These are phyloP conservation scores for Hypoxylon sp. DNA, from an alignment of 2,329 filamentous ascomycete genomes.

Conservation along the genomic window DNA sequence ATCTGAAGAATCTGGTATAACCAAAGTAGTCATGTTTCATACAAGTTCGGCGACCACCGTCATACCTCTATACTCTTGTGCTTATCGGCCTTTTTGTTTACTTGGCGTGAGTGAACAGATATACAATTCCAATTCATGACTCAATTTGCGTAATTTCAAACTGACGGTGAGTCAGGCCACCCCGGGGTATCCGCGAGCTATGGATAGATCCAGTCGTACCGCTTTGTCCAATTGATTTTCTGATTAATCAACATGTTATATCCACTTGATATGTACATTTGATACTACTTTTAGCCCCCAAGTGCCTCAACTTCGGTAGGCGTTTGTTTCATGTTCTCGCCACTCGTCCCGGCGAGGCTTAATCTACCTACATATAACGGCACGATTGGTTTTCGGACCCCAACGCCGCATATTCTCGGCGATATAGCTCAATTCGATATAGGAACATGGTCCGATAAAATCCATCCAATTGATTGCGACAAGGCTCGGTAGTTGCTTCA, in stretches of 20 bases:
- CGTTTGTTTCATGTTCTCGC: conserved; percentile 34
- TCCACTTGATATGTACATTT: conserved; percentile 6
- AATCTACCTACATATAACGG: conserved; percentile 10
- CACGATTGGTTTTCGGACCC: conserved; percentile 22
- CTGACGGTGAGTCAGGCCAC: conserved; percentile 31
- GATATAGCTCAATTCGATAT: conserved; percentile 9
- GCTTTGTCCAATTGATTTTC: conserved; percentile 23
- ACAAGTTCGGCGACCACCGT: conserved; percentile 28
- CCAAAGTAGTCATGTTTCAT: conserved; percentile 21
- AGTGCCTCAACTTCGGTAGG: conserved; percentile 10
- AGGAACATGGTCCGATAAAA: conserved; percentile 9
- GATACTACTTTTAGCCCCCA: conserved; percentile 21
- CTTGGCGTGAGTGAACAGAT: conserved; percentile 11
- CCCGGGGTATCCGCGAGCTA: conserved; percentile 29
- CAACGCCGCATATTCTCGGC: conserved; percentile 13
- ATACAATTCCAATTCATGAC: conserved; percentile 9
- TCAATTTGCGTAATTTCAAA: conserved; percentile 22
- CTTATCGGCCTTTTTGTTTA: conserved; percentile 12
- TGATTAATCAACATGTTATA: conserved; percentile 15
- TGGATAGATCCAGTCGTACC: conserved; percentile 16
- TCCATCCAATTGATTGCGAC: conserved; percentile 2
- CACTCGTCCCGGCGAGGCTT: conserved; percentile 23
- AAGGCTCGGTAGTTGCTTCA: conserved; percentile 25
- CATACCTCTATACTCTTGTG: conserved; percentile 22
- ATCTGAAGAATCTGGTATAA: conserved; percentile 26